Evolutionary conservation across 352 stramenopile genomes (phyloP).

Genomic region (Thalassiosira livingstoniorum): DNA sequence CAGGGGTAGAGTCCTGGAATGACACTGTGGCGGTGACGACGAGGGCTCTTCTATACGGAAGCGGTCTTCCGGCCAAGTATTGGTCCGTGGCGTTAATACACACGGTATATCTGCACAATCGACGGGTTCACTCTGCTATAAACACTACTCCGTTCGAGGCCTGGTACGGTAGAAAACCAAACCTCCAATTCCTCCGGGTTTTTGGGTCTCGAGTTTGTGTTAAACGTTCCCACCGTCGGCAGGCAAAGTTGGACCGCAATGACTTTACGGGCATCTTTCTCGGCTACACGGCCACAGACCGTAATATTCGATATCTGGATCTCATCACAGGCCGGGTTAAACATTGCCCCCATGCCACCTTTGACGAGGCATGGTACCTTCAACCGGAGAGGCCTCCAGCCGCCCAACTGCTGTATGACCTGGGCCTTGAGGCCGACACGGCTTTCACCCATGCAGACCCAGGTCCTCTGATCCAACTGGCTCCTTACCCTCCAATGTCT

Average conservation of each 20-base stretch:
- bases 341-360: too few relatives aligned
- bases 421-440: too few relatives aligned
- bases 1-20: not conserved
- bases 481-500: not conserved
- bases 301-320: not conserved
- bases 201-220: not conserved
- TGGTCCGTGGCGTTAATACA: not conserved
- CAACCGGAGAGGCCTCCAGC: not conserved
- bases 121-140: too few relatives aligned
- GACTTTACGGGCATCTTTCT: constrained; percentile 11
- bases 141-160: too few relatives aligned
- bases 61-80: not conserved
- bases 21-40: constrained; percentile 9
- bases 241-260: constrained; percentile 23
- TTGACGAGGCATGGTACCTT: not conserved
- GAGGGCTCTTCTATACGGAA: constrained; percentile 9
- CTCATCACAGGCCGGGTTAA: not conserved
- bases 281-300: not conserved
- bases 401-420: too few relatives aligned
- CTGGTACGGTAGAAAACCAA: too few relatives aligned
- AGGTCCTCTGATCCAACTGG: too few relatives aligned
- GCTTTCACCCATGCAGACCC: too few relatives aligned
- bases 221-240: too few relatives aligned
- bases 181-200: not conserved
- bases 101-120: constrained; percentile 11